Base-by-base conservation (phyloP, 1,139 yeast genomes). In the Suhomyces coccinellae region DNA sequence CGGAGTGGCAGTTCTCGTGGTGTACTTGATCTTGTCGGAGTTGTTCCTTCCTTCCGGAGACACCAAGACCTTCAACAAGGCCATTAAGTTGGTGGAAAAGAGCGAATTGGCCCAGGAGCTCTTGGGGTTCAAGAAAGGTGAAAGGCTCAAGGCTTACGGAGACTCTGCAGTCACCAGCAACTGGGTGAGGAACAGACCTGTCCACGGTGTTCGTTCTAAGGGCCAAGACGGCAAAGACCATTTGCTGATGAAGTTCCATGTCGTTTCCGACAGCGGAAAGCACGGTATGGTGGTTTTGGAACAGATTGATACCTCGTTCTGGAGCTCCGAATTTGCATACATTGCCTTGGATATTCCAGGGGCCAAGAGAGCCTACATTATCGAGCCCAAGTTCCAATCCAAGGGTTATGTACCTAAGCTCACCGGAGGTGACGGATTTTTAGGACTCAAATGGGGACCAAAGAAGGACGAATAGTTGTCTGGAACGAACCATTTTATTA, bases 121-220 rank as follows among this genome's bases (percentile, higher is more conserved):
- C 30, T 70, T 91, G 42, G 77, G 79, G 8, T 73, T 84, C 47
- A 63, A 73, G 11, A 65, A 71, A 16, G 82, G 81, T 12, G 78
- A 75, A 45, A 78, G 89, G 58, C 71, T 90, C 46, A 85, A 85
- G 61, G 97, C 97, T 0, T 86, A 87, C 58, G 97, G 97, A 33
- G 95, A 87, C 53, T 74, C 77, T 6, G 52, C 62, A 7, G 82
- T 81, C 40, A 26, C 29, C 29, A 90, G 85, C 59, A 80, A 80
- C 56, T 89, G 97, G 95, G 85, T 89, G 6, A 79, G 96, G 67
- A 87, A 87, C 60, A 81, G 97, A 66, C 96, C 97, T 1, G 82
- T 87, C 39, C 80, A 80, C 44, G 67, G 75, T 44, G 71, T 82
- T 48, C 74, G 82, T 52, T 58, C 65, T 63, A 68, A 65, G 49